Evolutionary conservation across 78 protist species (phyloP), one percentile per base, ranked within the genome.

Genomic region (Dictyostelium capitatum): DNA sequence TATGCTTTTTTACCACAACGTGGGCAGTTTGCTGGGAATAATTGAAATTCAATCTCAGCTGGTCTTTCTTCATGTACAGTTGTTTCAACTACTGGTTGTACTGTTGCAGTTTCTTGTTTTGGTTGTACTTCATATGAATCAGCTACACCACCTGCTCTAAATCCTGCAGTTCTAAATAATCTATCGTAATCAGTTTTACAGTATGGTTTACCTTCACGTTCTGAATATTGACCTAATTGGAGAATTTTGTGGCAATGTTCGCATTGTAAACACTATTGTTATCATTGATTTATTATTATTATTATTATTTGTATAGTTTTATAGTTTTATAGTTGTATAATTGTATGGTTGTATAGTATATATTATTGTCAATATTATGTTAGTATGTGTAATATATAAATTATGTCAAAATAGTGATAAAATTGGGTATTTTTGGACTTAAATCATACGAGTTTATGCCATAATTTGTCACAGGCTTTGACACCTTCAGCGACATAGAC

Each of bases 111-210:
- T 12, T 77, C 82, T 17, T 14, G 28, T 37, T 82, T 82, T 69
- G 46, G 80, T 28, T 14, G 37, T 41, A 75, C 9, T 10, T 83
- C 82, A 50, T 23, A 73, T 47, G 47, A 19, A 19, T 83, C 90
- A 41, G 51, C 23, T 30, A 70, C 79, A 83, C 70, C 80, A 56
- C 91, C 91, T 43, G 28, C 67, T 20, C 91, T 80, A 48, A 73
- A 83, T 43, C 91, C 91, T 20, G 65, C 65, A 23, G 10, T 15
- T 73, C 91, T 70, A 57, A 83, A 83, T 32, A 83, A 59, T 73
- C 91, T 70, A 32, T 83, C 91, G 17, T 83, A 83, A 46, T 83
- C 83, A 46, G 91, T 83, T 54, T 83, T 83, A 74, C 91, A 83
- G 17, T 83, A 83, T 57, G 82, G 80, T 73, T 56, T 12, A 43